Conservation (phyloP, 2,329 filamentous ascomycete species). For the Fusarium pilosicola region DNA sequence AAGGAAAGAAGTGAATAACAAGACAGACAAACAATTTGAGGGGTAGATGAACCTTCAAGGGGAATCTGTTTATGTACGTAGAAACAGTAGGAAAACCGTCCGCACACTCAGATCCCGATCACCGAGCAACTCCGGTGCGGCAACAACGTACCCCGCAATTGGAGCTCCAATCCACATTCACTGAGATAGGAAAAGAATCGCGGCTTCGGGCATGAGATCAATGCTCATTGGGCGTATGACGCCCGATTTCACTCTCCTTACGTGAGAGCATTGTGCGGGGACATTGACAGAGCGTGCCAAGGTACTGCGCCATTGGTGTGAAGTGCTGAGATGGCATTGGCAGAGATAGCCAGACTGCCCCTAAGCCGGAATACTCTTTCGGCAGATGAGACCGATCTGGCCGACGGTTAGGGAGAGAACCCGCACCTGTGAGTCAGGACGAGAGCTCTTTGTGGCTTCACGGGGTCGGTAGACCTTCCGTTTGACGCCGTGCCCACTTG, state of each 20-base stretch:
- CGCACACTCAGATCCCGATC: constrained; percentile 43
- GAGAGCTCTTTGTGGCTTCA: constrained; percentile 8
- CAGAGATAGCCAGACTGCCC: constrained; percentile 22
- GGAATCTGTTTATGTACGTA: constrained; percentile 40
- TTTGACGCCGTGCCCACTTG: constrained; percentile 32
- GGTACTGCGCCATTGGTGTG: constrained; percentile 39
- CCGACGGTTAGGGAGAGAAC: constrained; percentile 22
- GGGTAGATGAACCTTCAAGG: constrained; percentile 26
- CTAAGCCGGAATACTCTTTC: constrained; percentile 26
- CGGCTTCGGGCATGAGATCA: constrained; percentile 18
- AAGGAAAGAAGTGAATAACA: constrained; percentile 19
- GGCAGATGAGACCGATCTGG: constrained; percentile 35
- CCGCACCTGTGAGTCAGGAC: constrained; percentile 31
- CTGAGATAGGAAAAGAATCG: constrained; percentile 41
- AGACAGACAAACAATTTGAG: constrained; percentile 25
- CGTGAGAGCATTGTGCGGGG: constrained; percentile 26
- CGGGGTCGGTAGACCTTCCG: constrained; percentile 30
- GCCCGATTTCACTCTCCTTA: constrained; percentile 10
- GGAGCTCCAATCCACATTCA: constrained; percentile 38
- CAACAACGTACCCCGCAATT: constrained; percentile 43
- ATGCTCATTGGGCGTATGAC: constrained; percentile 30
- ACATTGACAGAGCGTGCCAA: constrained; percentile 34
- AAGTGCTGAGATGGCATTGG: constrained; percentile 16
- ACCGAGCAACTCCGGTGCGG: constrained; percentile 42
- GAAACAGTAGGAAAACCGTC: constrained; percentile 31